Percentiles rank a stretch among this genome's conserved stretches.
These are phyloP conservation scores for Wickerhamomyces tratensis DNA, from an alignment of 805 yeast species.

Conservation along the genomic window DNA sequence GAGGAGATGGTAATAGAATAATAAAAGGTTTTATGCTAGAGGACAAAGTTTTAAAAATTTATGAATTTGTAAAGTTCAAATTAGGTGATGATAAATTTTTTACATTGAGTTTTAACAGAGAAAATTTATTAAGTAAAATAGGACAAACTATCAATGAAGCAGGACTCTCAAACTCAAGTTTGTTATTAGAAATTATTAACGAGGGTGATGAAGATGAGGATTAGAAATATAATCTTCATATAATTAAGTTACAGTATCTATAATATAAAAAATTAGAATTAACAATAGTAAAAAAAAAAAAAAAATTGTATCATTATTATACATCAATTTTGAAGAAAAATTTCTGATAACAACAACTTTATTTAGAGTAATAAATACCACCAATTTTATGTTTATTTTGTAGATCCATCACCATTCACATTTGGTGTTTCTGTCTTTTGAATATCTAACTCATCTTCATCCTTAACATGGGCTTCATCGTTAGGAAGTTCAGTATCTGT, in stretches of 20 bases:
- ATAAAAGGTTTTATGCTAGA: slow-evolving; percentile 55
- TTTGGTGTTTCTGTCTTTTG: no score
- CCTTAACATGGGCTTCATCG: no score
- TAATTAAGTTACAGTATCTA: not conserved
- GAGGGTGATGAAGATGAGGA: slow-evolving; percentile 2
- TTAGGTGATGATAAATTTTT: slow-evolving; percentile 34
- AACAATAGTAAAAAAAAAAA: no score
- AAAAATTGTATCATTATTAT: no score
- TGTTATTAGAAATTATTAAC: slow-evolving; percentile 47
- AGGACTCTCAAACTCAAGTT: slow-evolving; percentile 73
- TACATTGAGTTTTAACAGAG: slow-evolving; percentile 47
- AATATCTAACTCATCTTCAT: no score
- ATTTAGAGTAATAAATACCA: no score
- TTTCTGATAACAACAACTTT: no score
- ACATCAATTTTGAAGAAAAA: no score
- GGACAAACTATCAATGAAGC: slow-evolving; percentile 59
- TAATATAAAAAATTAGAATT: not conserved
- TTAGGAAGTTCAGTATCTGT: not conserved
- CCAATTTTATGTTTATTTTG: no score
- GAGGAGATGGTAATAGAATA: slow-evolving; percentile 80
- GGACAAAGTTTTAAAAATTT: slow-evolving; percentile 53
- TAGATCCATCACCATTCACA: no score
- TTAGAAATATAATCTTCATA: not conserved
- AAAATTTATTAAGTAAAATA: slow-evolving; percentile 43
- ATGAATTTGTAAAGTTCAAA: slow-evolving; percentile 52